Percentiles rank a stretch among this genome's conserved stretches.
These are phyloP conservation scores for Chytriomyces sp. DNA, from an alignment of 192 early-diverging fungal genomes.

Conservation along the genomic window DNA sequence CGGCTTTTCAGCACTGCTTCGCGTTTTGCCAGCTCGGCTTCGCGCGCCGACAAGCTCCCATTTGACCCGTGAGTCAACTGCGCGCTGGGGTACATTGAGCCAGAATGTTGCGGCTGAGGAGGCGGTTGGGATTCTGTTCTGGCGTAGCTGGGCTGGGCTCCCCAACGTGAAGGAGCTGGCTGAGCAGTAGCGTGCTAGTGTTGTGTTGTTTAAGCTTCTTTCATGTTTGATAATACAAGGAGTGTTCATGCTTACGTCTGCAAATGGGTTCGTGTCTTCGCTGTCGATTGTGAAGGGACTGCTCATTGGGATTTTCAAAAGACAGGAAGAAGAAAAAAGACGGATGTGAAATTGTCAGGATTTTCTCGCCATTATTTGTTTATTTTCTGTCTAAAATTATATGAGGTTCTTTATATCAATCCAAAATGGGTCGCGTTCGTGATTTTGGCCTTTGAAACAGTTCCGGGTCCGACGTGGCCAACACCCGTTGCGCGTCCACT, in stretches of 20 bases:
- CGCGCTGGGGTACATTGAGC: constrained; percentile 1
- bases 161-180: neutral
- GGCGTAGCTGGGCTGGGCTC: neutral
- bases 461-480: constrained; percentile 12
- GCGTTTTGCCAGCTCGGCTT: constrained; percentile 19
- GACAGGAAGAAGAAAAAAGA: neutral
- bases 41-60: constrained; percentile 13
- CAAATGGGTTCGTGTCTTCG: constrained; percentile 26
- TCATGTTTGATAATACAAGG: too few species aligned
- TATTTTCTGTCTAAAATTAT: neutral
- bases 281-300: constrained; percentile 31
- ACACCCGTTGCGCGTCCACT: constrained; percentile 19
- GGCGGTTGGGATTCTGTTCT: neutral
- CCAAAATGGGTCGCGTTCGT: constrained; percentile 14
- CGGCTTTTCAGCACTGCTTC: constrained; percentile 26
- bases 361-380: neutral
- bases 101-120: neutral
- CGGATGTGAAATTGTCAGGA: too few species aligned
- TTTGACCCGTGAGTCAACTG: constrained; percentile 2
- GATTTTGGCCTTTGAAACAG: constrained; percentile 2
- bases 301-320: constrained; percentile 21
- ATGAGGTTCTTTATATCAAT: constrained; percentile 2
- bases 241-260: constrained; percentile 5
- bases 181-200: neutral
- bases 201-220: too few species aligned